Evolutionary conservation across 495 filamentous ascomycete genomes (phyloP).

Genomic region (Trichoderma gamsii): DNA sequence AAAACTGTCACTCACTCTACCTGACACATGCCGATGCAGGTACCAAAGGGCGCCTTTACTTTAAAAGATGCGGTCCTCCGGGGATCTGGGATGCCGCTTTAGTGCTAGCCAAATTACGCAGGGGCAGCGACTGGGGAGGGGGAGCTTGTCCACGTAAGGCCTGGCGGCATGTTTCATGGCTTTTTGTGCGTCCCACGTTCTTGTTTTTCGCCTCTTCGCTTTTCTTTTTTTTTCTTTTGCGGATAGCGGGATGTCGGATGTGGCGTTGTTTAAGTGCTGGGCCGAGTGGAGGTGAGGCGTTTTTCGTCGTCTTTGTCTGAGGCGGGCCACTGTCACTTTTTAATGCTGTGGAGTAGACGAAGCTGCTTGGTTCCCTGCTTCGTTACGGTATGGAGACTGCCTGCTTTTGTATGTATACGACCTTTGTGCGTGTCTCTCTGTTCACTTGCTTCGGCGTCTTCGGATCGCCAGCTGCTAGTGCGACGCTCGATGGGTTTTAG

Average conservation of each 20-base stretch:
- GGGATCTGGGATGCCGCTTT: background rate
- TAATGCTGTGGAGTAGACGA: background rate
- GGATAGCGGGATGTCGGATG: background rate
- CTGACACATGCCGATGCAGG: background rate
- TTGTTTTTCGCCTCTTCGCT: background rate
- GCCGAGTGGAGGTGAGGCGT: background rate
- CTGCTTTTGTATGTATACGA: no score
- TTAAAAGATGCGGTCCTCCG: background rate
- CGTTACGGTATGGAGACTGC: no score
- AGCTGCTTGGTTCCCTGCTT: no score
- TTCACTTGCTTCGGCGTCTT: background rate
- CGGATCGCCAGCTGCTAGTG: background rate
- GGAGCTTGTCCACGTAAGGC: background rate
- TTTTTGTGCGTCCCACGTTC: background rate
- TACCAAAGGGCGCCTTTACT: background rate
- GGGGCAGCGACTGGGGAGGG: background rate
- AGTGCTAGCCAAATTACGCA: slow-evolving; percentile 1
- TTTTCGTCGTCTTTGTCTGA: background rate
- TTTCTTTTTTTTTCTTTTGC: background rate
- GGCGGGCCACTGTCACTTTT: background rate
- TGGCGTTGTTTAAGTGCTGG: background rate
- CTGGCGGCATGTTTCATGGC: background rate
- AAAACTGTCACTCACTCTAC: background rate
- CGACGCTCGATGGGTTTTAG: background rate
- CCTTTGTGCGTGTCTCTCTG: background rate